Evolutionary conservation across 2,329 filamentous ascomycete species (phyloP).

Genomic region (Elsinoe arachidis): DNA sequence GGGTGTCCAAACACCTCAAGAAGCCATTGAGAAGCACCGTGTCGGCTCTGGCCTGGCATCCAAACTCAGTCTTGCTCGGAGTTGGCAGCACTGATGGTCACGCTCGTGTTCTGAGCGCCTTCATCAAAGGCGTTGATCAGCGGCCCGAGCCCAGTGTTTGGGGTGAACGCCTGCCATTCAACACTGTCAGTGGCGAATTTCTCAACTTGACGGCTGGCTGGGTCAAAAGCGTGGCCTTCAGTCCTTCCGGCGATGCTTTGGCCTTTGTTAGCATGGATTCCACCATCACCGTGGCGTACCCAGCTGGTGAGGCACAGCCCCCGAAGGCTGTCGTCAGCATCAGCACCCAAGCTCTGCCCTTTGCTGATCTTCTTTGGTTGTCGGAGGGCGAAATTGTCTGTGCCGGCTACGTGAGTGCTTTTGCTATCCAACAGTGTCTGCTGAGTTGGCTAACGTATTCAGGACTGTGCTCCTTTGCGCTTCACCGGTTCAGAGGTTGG

Average conservation of each 20-base stretch:
- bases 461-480: slow-evolving; percentile 76
- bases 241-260: slow-evolving; percentile 82
- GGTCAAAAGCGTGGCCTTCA: slow-evolving; percentile 91
- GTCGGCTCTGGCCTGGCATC: slow-evolving; percentile 91
- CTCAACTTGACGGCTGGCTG: slow-evolving; percentile 94
- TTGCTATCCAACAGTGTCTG: not conserved
- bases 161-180: slow-evolving; percentile 94
- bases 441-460: not conserved
- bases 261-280: slow-evolving; percentile 94
- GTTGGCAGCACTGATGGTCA: slow-evolving; percentile 97
- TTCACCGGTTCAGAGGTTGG: slow-evolving; percentile 70
- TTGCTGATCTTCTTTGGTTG: slow-evolving; percentile 88
- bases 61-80: slow-evolving; percentile 89
- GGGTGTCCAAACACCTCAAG: slow-evolving; percentile 98
- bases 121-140: slow-evolving; percentile 88
- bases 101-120: slow-evolving; percentile 86
- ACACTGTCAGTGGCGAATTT: slow-evolving; percentile 95
- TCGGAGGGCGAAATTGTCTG: slow-evolving; percentile 88
- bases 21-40: slow-evolving; percentile 98
- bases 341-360: slow-evolving; percentile 80
- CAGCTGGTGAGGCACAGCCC: slow-evolving; percentile 79
- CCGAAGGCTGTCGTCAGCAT: slow-evolving; percentile 85
- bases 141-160: slow-evolving; percentile 79
- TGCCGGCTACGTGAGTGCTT: slow-evolving; percentile 64
- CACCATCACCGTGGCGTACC: slow-evolving; percentile 94